phyloP scores from a whole-genome alignment of 768 basidiomycete genomes.

The Tricholoma flavovirens region DNA sequence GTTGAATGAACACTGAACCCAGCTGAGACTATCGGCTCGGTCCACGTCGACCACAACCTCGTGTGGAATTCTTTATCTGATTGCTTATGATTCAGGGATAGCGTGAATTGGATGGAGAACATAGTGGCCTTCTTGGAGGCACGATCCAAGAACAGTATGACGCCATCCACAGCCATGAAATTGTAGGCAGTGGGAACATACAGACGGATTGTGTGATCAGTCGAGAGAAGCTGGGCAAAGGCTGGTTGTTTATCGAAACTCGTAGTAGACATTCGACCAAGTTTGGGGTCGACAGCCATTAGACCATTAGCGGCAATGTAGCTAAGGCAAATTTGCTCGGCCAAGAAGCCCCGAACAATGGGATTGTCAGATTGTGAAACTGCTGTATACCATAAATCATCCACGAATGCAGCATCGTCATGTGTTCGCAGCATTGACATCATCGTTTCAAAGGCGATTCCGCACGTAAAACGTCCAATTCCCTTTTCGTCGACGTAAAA shows the following conservation, averaged over 20 bases:
- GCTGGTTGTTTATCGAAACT: slow-evolving; percentile 5
- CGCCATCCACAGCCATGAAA: slow-evolving; percentile 12
- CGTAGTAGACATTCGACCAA: slow-evolving; percentile 9
- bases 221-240: slow-evolving; percentile 5
- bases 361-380: slow-evolving; percentile 8
- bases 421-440: slow-evolving; percentile 6
- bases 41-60: slow-evolving; percentile 10
- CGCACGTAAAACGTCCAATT: slow-evolving; percentile 11
- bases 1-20: slow-evolving; percentile 12
- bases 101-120: slow-evolving; percentile 14
- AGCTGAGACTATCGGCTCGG: slow-evolving; percentile 4
- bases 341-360: slow-evolving; percentile 11
- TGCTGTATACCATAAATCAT: slow-evolving; percentile 6
- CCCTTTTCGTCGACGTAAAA: slow-evolving; percentile 11
- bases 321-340: slow-evolving; percentile 5
- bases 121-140: slow-evolving; percentile 6
- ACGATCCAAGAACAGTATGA: slow-evolving; percentile 12
- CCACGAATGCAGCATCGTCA: background rate
- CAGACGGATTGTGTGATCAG: slow-evolving; percentile 7
- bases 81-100: slow-evolving; percentile 10
- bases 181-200: slow-evolving; percentile 12
- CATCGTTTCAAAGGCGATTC: slow-evolving; percentile 10
- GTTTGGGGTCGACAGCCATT: slow-evolving; percentile 3
- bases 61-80: slow-evolving; percentile 10
- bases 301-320: slow-evolving; percentile 8